Evolutionary conservation across 108 stramenopile species (phyloP).

Genomic region (Cyclotella kingstonii): DNA sequence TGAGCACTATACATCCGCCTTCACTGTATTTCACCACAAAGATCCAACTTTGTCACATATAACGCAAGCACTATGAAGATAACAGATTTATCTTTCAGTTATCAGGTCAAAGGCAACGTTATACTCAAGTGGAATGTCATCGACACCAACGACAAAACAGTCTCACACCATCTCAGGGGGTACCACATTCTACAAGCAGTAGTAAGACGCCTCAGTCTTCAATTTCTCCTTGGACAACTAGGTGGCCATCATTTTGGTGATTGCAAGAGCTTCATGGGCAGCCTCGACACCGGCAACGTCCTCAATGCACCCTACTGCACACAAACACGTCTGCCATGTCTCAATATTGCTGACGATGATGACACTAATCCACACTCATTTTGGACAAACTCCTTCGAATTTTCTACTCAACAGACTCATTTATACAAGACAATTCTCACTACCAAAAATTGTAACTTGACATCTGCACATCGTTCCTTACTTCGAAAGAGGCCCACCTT

Average conservation of each 20-base stretch:
- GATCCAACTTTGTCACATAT: constrained; percentile 16
- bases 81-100: constrained; percentile 10
- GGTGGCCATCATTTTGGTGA: too few relatives aligned
- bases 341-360: too few relatives aligned
- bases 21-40: constrained; percentile 17
- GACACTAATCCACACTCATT: background rate
- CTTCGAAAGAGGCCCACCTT: background rate
- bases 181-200: constrained; percentile 12
- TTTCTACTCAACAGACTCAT: background rate
- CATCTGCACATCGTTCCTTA: constrained; percentile 16
- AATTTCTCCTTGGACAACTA: too few relatives aligned
- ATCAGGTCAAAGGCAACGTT: constrained; percentile 22
- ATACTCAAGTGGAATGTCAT: constrained; percentile 7
- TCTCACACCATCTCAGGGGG: background rate
- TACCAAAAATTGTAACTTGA: constrained; percentile 44
- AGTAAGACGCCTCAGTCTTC: too few relatives aligned
- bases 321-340: too few relatives aligned
- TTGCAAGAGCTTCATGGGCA: background rate
- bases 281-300: background rate
- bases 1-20: too few relatives aligned
- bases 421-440: background rate
- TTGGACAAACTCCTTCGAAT: constrained; percentile 6
- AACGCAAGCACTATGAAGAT: constrained; percentile 2
- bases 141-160: background rate
- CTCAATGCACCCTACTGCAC: too few relatives aligned